These are phyloP conservation scores for Aspergillus sclerotiicarbonarius DNA, from an alignment of 495 filamentous ascomycete genomes.

Conservation along the genomic window DNA sequence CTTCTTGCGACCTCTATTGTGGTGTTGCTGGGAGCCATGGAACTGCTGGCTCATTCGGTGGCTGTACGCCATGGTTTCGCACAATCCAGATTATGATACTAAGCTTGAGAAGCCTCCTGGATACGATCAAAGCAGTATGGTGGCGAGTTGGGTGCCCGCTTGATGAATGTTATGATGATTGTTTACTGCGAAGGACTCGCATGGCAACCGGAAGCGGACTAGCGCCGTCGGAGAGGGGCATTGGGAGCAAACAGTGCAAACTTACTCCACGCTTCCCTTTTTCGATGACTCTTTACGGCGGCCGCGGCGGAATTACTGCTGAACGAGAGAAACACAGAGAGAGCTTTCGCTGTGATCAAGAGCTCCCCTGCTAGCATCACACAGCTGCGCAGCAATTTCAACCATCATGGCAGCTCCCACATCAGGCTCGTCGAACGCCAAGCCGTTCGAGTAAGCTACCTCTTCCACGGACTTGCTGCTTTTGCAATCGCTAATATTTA, in stretches of 20 bases:
- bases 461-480: neutral
- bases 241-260: constrained; percentile 43
- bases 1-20: constrained; percentile 65
- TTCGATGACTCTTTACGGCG: constrained; percentile 28
- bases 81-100: neutral
- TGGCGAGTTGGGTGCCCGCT: constrained; percentile 1
- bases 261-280: constrained; percentile 32
- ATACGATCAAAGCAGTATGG: neutral
- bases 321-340: neutral
- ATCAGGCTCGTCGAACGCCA: constrained; percentile 25
- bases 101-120: neutral
- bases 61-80: constrained; percentile 56
- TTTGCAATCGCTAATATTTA: constrained; percentile 18
- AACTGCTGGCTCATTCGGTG: constrained; percentile 74
- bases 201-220: constrained; percentile 34
- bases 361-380: neutral
- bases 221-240: constrained; percentile 37
- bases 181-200: constrained; percentile 38
- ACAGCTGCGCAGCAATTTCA: neutral
- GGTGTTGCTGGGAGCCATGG: constrained; percentile 56
- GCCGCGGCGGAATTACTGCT: neutral
- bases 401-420: constrained; percentile 37
- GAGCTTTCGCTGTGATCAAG: too few species aligned
- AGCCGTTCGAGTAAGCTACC: constrained; percentile 45
- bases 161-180: constrained; percentile 34